A percentile compares a stretch with the other conserved stretches of the same genome.
phyloP scores from a whole-genome alignment of 2,329 filamentous ascomycete species.

The Botrytis medusae region DNA sequence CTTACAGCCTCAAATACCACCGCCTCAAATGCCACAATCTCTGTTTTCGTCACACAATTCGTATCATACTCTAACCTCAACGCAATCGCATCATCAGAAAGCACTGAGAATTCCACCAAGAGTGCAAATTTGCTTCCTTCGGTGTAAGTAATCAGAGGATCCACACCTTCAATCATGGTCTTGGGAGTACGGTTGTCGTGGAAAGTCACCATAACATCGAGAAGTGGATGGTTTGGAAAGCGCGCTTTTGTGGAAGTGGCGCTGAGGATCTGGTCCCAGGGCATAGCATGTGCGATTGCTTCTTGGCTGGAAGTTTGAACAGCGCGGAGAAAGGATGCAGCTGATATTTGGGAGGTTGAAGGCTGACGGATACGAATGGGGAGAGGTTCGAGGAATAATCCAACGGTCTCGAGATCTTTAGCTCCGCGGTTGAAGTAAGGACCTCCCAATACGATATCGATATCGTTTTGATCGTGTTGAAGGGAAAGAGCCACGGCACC shows the following conservation, averaged over 20 bases:
- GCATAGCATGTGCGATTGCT: conserved; percentile 38
- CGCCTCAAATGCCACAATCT: neutral
- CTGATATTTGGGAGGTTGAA: neutral
- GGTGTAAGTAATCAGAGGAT: conserved; percentile 8
- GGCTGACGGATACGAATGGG: conserved; percentile 15
- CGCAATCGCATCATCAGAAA: neutral
- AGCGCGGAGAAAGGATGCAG: neutral
- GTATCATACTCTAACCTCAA: conserved; percentile 15
- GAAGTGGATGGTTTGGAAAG: conserved; percentile 30
- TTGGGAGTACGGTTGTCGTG: conserved; percentile 25
- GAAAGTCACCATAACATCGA: conserved; percentile 35
- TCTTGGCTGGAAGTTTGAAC: conserved; percentile 33
- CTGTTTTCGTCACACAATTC: neutral
- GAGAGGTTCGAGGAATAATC: conserved; percentile 18
- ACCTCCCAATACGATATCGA: conserved; percentile 36
- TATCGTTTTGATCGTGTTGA: neutral
- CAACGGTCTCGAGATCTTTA: conserved; percentile 33
- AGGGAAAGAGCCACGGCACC: conserved; percentile 22
- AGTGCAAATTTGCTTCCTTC: conserved; percentile 17
- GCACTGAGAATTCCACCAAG: neutral
- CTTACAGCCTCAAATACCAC: conserved; percentile 1
- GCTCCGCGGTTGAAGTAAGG: conserved; percentile 38
- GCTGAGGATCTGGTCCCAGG: conserved; percentile 38
- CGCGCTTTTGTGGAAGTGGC: conserved; percentile 24
- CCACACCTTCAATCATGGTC: neutral